These are phyloP conservation scores for Diophrys appendiculata DNA, from an alignment of 73 alveolate species.

Conservation along the genomic window DNA sequence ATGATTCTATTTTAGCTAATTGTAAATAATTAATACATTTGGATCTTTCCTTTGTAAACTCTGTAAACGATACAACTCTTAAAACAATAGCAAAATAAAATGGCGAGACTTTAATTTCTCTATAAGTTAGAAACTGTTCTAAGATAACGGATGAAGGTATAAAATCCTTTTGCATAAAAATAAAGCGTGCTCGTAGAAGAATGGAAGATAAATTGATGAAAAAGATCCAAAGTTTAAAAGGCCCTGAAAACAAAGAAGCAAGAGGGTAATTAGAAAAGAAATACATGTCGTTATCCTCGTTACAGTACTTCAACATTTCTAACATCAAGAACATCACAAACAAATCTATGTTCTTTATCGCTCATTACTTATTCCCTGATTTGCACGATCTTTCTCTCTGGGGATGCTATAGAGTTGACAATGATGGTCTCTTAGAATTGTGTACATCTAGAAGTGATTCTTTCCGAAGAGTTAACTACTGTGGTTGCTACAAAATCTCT, in stretches of 20 bases:
- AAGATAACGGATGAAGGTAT: conserved; percentile 57
- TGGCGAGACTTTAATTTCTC: conserved; percentile 28
- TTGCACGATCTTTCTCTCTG: conserved; percentile 51
- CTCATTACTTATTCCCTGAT: conserved; percentile 47
- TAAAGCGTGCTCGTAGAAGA: conserved; percentile 30
- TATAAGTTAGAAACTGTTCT: conserved; percentile 54
- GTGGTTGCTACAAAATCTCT: conserved; percentile 65
- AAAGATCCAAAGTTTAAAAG: conserved; percentile 9
- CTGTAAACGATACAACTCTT: conserved; percentile 52
- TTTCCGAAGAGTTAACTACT: conserved; percentile 54
- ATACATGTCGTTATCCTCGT: neutral
- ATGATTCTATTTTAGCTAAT: neutral
- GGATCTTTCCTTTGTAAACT: conserved; percentile 43
- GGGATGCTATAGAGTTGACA: conserved; percentile 57
- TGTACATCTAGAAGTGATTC: conserved; percentile 41
- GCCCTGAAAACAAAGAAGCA: conserved; percentile 8
- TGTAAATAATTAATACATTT: conserved; percentile 21
- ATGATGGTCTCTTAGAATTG: conserved; percentile 63
- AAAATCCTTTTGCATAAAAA: conserved; percentile 38
- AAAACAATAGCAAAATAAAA: conserved; percentile 15
- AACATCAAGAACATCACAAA: conserved; percentile 39
- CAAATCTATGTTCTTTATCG: conserved; percentile 32
- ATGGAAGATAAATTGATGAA: conserved; percentile 34
- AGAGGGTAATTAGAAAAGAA: neutral
- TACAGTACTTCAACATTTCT: conserved; percentile 39